Percentiles rank a stretch among this genome's conserved stretches.
These are phyloP conservation scores for Zygotorulaspora sp. DNA, from an alignment of 805 yeast genomes.

Conservation along the genomic window DNA sequence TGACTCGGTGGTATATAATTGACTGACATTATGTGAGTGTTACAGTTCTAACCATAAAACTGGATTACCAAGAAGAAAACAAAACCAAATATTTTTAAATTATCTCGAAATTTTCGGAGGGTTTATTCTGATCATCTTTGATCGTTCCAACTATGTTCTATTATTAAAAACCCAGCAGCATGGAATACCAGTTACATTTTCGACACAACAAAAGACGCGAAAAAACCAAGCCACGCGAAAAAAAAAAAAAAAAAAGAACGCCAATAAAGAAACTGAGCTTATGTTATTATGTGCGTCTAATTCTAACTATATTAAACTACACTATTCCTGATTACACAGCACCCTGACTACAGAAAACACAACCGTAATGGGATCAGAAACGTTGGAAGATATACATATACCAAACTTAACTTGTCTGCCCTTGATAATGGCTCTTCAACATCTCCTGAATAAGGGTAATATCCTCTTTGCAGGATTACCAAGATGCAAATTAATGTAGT, in stretches of 20 bases:
- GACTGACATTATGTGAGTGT: conserved; percentile 1
- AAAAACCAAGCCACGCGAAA: conserved; percentile 1
- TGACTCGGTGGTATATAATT: conserved; percentile 18
- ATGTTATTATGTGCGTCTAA: too few species aligned
- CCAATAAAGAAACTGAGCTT: not conserved
- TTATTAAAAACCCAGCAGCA: not conserved
- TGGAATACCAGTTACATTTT: not conserved
- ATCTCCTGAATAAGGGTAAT: conserved; percentile 17
- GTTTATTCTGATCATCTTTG: too few species aligned
- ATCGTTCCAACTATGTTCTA: not conserved
- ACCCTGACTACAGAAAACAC: conserved; percentile 6
- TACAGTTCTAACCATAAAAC: too few species aligned
- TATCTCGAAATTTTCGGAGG: not conserved
- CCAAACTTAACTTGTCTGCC: conserved; percentile 21
- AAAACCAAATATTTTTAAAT: not conserved
- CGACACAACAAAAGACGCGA: conserved; percentile 1
- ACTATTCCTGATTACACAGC: too few species aligned
- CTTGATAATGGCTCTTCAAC: conserved; percentile 13
- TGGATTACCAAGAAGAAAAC: not conserved
- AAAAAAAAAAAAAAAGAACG: not conserved
- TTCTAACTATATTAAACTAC: too few species aligned
- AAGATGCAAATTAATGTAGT: conserved; percentile 73
- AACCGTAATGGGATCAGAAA: conserved; percentile 30
- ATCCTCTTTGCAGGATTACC: conserved; percentile 38
- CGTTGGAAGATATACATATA: conserved; percentile 31